These are phyloP conservation scores for Diutina catenulata DNA, from an alignment of 1,139 yeast genomes.

Conservation along the genomic window DNA sequence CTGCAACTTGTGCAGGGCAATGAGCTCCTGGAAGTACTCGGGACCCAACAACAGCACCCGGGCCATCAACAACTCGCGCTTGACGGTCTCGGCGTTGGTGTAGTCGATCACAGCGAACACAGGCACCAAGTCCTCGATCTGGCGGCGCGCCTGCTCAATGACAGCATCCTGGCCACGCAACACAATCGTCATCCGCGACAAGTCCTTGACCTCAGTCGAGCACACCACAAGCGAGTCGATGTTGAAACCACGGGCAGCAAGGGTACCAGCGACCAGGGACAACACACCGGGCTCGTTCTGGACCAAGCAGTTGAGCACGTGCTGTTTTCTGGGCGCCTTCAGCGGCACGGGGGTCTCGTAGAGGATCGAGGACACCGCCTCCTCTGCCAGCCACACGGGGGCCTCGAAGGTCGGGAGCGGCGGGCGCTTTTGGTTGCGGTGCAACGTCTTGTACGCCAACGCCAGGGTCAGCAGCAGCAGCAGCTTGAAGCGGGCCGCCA, in stretches of 20 bases:
- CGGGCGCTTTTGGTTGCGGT: constrained; percentile 78
- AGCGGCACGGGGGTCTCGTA: constrained; percentile 86
- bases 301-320: constrained; percentile 89
- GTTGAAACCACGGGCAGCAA: constrained; percentile 97
- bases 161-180: constrained; percentile 92
- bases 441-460: constrained; percentile 84
- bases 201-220: constrained; percentile 89
- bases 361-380: constrained; percentile 89
- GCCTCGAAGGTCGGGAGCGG: constrained; percentile 91
- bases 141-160: constrained; percentile 97
- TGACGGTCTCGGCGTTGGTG: constrained; percentile 78
- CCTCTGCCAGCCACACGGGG: constrained; percentile 90
- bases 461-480: constrained; percentile 74
- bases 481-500: constrained; percentile 11
- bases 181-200: constrained; percentile 94
- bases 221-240: constrained; percentile 95
- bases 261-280: constrained; percentile 84
- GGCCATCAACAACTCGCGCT: constrained; percentile 82
- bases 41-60: constrained; percentile 91
- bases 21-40: constrained; percentile 90
- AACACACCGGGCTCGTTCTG: constrained; percentile 98
- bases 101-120: constrained; percentile 97
- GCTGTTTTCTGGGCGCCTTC: constrained; percentile 60
- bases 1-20: constrained; percentile 69
- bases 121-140: constrained; percentile 94